Evolutionary conservation across 306 rosid genomes (phyloP).

Genomic region (Prunus mume): DNA sequence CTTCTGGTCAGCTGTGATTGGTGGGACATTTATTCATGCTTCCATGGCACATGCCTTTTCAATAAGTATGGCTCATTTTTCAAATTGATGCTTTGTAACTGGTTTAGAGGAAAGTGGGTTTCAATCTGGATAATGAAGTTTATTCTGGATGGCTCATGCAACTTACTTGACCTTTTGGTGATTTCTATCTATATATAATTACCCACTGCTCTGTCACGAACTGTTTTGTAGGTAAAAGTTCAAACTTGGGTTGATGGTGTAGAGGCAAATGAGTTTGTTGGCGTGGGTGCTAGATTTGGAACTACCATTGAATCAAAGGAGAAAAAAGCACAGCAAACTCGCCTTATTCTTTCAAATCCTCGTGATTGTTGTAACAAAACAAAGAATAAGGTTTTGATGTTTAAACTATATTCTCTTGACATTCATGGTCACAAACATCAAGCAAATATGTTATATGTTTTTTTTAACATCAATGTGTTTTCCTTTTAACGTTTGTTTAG

Average conservation of each 20-base stretch:
- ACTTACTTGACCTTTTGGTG: background rate
- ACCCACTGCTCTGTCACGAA: background rate
- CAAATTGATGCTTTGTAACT: background rate
- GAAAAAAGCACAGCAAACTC: slow-evolving; percentile 76
- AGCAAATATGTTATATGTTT: background rate
- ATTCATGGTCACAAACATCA: slow-evolving; percentile 1
- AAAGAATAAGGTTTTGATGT: slow-evolving; percentile 60
- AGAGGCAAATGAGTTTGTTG: slow-evolving; percentile 78
- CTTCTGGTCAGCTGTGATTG: background rate
- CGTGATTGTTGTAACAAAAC: slow-evolving; percentile 71
- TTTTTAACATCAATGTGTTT: slow-evolving; percentile 6
- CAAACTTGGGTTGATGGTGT: slow-evolving; percentile 90
- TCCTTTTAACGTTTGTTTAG: slow-evolving; percentile 38
- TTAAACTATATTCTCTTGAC: slow-evolving; percentile 7
- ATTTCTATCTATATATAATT: background rate
- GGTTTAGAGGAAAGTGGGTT: background rate
- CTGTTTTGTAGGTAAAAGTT: slow-evolving; percentile 71
- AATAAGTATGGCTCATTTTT: background rate
- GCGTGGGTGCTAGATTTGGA: slow-evolving; percentile 97
- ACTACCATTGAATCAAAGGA: slow-evolving; percentile 76
- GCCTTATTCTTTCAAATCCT: slow-evolving; percentile 70
- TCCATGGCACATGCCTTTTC: background rate
- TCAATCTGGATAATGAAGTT: background rate
- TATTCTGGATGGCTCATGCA: background rate
- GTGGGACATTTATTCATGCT: background rate